Base-by-base conservation (phyloP, 257 asterid genomes). In the Cordia subcordata region DNA sequence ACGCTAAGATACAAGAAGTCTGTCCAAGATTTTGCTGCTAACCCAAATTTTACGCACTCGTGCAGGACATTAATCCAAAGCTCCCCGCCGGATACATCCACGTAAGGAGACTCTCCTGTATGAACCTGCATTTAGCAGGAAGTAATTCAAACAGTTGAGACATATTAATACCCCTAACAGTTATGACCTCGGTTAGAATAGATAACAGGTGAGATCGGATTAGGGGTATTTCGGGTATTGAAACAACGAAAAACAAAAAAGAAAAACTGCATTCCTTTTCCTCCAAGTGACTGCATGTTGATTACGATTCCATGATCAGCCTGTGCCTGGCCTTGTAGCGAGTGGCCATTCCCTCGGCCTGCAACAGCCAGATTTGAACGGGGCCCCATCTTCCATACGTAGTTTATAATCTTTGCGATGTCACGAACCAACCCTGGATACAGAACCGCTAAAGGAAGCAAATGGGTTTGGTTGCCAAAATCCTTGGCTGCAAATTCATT, bases 1-100 rank as follows among this genome's bases (percentile, higher is more conserved):
- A 88, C 93, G 0, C 94, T 85, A 1, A 92, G 79, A 62, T 86
- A 95, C 10, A 92, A 65, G 68, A 88, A 92, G 50, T 92, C 96
- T 0, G 98, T 88, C 98, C 96, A 92, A 17, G 96, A 81, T 65
- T 79, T 86, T 0, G 98, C 96, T 1, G 96, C 88, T 32, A 92
- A 47, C 13, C 91, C 96, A 33, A 65, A 67, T 44, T 81, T 88
- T 64, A 91, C 56, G 64, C 89, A 76, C 69, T 83, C 85, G 53
- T 82, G 72, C 75, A 91, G 49, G 58, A 91, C 70, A 57, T 80
- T 75, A 66, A 87, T 87, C 98, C 98, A 91, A n/a, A 87, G 58
- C 67, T 91, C 94, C 4, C 96, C 96, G 23, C 89, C 95, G 0
- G 81, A 53, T 19, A 75, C 86, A 58, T 91, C 98, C 9, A 83